Base-by-base conservation (phyloP, 163 green algal species). In the Scenedesmus sp. region DNA sequence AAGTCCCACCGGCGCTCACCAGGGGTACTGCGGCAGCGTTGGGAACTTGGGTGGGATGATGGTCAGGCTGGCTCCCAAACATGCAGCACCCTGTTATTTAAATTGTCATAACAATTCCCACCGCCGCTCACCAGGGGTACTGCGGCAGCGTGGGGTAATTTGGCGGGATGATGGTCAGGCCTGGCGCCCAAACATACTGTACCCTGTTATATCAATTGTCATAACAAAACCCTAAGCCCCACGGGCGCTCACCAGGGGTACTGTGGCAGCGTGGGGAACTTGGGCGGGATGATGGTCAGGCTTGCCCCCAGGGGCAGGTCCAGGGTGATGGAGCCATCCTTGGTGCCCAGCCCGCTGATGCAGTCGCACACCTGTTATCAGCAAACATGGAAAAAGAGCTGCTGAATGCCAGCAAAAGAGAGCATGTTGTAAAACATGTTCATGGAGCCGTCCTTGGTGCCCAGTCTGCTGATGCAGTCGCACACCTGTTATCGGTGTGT, bases 361-460 rank as follows among this genome's bases (percentile, higher is more conserved):
- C 87, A 91, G 87, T 91, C 87, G 62, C 87, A 91, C 26, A 87
- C 70, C 70, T 79, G 70, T 15, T 7, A 79, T 10, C 23, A 73
- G 64, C 64, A 73, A 13, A 12, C 18, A 20, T 46, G 34, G 0
- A 46, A 46, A 46, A 46, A 46, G 34, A 46, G 34, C 34, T 46
- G 34, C 34, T 46, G 34, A 46, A 46, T 46, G 34, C 34, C 34
- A 1, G 34, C 34, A 46, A 46, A 46, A 46, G 34, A 46, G 34
- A 46, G 34, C 34, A 46, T 46, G 34, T 46, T 46, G 34, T 46
- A 46, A 46, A 46, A 46, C 4, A 91, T 59, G 3, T 52, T 66
- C 0, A 91, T 18, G 54, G 23, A 77, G 54, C 60, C 56, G 2
- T 87, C 76, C 15, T 46, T 66, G 16, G 87, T 59, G 74, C 76